Conservation (phyloP, 352 stramenopile species). For the Pythium graminicola region DNA sequence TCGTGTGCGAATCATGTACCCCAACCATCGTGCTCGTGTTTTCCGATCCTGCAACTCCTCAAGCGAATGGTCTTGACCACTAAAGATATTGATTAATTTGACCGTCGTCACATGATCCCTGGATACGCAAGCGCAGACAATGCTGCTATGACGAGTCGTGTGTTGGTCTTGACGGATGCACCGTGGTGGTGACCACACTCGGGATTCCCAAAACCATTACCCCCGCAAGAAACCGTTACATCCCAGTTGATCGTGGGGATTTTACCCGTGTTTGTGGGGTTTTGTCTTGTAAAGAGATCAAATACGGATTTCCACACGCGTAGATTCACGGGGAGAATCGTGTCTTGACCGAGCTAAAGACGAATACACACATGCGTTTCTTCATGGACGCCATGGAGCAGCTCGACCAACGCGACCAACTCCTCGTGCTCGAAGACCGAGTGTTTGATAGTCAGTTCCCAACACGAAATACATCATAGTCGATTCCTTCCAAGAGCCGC, state of each 20-base stretch:
- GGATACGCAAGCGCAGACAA: slow-evolving; percentile 1
- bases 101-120: slow-evolving; percentile 7
- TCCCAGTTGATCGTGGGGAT: not conserved
- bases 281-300: slow-evolving; percentile 2
- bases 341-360: slow-evolving; percentile 1
- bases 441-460: not conserved
- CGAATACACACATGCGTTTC: slow-evolving; percentile 5
- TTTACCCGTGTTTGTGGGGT: not conserved
- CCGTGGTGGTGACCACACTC: not conserved
- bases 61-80: not conserved
- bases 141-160: not conserved
- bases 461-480: not conserved
- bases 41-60: not conserved
- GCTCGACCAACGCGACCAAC: not conserved
- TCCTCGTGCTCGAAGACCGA: not conserved
- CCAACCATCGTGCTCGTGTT: not conserved
- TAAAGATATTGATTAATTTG: not conserved
- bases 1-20: not conserved
- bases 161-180: not conserved
- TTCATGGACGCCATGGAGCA: slow-evolving; percentile 1
- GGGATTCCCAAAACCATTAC: not conserved
- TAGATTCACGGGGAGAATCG: not conserved
- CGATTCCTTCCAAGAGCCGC: not conserved
- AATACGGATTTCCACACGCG: not conserved
- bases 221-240: not conserved